Base-by-base conservation (phyloP, 129 eudicot genomes). In the Sambucus nigra region DNA sequence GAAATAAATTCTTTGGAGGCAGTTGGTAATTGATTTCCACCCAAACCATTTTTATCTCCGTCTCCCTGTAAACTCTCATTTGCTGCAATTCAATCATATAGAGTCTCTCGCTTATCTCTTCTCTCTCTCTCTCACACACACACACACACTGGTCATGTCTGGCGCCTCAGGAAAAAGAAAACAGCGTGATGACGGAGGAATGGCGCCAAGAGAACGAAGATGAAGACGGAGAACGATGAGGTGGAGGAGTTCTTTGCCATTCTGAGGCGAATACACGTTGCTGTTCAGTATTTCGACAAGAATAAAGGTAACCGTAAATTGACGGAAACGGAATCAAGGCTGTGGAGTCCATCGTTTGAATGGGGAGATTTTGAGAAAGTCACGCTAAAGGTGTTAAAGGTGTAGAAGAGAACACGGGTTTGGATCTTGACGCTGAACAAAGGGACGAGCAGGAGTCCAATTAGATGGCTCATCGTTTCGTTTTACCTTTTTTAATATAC, bases 201-300 rank as follows among this genome's bases (percentile, higher is more conserved):
- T 11, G 12, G 23, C 11, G 53, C 41, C 21, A 39, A 55, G 39
- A 65, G 26, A 21, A 26, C 3, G 25, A 64, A 51, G 42, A 35
- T 24, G 26, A 44, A 22, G 47, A 41, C 63, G 58, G 53, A 18
- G 41, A 77, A 76, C 20, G 74, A 58, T 2, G 77, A 76, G 59
- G 82, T 76, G 28, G 82, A 76, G 47, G 82, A 76, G 46, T 76
- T 71, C 51, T 76, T 61, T 40, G 74, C 74, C 2, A 76, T 76
- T 14, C 19, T 76, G 40, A 21, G 62, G 31, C 55, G 78, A 25
- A 71, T 76, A 31, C 74, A 41, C 35, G 77, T 66, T 6, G 71
- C 82, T 16, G 69, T 76, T 5, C 66, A 59, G 71, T 76, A 71
- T 29, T 71, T 76, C 55, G 38, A 71, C 58, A 45, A 67, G 17